phyloP scores from a whole-genome alignment of 2,329 filamentous ascomycete genomes.

The Nothomitra cinnamomea region DNA sequence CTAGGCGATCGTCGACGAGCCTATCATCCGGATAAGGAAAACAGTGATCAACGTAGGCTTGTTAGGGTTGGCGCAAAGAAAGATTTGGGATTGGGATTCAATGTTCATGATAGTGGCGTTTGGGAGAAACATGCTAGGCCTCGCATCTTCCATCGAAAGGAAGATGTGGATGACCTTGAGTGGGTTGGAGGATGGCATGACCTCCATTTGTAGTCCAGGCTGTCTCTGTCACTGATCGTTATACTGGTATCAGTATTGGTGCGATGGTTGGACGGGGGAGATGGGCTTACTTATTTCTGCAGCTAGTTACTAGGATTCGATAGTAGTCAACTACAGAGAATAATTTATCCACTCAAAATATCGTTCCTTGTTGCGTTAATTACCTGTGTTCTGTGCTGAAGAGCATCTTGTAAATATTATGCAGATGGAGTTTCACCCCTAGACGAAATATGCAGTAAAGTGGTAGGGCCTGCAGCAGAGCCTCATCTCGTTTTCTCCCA shows the following conservation, averaged over 20 bases:
- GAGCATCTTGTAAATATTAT: too few relatives aligned
- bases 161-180: constrained; percentile 68
- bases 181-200: constrained; percentile 89
- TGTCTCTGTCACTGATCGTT: not conserved
- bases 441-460: not conserved
- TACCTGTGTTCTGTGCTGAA: not conserved
- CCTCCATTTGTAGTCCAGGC: constrained; percentile 38
- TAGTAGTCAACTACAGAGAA: constrained; percentile 1
- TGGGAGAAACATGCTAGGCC: constrained; percentile 17
- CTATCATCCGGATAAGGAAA: constrained; percentile 30
- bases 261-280: not conserved
- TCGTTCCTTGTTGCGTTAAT: not conserved
- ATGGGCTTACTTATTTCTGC: constrained; percentile 1
- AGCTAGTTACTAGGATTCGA: constrained; percentile 4
- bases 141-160: constrained; percentile 41
- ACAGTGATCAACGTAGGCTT: constrained; percentile 13
- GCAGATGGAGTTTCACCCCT: not conserved
- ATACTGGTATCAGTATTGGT: not conserved
- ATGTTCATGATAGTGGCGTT: constrained; percentile 8
- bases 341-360: not conserved
- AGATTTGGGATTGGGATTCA: constrained; percentile 2
- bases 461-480: not conserved
- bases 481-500: not conserved
- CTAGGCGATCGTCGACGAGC: constrained; percentile 71
- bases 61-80: not conserved